Evolutionary conservation across 768 basidiomycete genomes (phyloP).

Genomic region (Melanogaster broomeanus): DNA sequence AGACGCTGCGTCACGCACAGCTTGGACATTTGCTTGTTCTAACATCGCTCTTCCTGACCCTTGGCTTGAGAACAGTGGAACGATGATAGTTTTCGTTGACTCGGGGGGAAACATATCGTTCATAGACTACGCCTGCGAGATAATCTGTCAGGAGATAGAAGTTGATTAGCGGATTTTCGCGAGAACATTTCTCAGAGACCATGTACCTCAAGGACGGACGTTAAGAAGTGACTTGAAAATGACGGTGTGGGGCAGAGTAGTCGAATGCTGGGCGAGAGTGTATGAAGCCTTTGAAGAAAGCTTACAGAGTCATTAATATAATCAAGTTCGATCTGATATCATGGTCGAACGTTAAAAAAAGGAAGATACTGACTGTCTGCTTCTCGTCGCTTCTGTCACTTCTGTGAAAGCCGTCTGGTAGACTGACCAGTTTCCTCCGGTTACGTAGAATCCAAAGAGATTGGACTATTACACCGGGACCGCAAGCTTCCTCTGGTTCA

Average conservation of each 20-base stretch:
- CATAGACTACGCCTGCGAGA: not conserved
- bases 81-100: constrained; percentile 6
- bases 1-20: constrained; percentile 43
- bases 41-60: constrained; percentile 41
- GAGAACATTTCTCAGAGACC: not conserved
- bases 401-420: constrained; percentile 6
- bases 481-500: constrained; percentile 14
- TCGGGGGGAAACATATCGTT: constrained; percentile 9
- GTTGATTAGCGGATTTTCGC: not conserved
- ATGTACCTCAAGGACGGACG: not conserved
- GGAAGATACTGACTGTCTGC: constrained; percentile 18
- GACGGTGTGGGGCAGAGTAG: too few species aligned
- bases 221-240: not conserved
- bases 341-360: constrained; percentile 10
- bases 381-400: constrained; percentile 20
- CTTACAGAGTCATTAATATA: constrained; percentile 16
- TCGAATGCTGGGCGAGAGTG: not conserved
- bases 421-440: constrained; percentile 7
- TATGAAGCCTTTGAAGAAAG: not conserved
- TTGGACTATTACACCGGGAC: constrained; percentile 20
- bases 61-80: constrained; percentile 63
- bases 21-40: constrained; percentile 36
- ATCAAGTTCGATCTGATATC: not conserved
- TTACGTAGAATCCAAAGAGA: constrained; percentile 30
- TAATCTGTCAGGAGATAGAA: not conserved